Evolutionary conservation across 1,284 basidiomycete genomes (phyloP).

Genomic region (Taiwanofungus camphoratus): DNA sequence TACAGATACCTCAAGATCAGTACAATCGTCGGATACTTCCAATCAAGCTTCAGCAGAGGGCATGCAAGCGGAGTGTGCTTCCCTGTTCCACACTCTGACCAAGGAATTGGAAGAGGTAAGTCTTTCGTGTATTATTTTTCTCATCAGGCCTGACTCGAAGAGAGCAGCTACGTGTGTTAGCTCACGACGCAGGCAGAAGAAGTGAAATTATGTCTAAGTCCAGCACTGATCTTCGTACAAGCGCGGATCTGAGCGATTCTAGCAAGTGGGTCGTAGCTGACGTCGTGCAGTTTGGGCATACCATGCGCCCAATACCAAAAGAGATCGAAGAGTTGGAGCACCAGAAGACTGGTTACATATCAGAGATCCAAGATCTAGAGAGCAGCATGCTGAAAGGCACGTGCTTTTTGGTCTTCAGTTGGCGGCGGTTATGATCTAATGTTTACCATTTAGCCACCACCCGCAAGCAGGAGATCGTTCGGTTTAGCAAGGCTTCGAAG

Average conservation of each 20-base stretch:
- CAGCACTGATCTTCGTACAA: constrained; percentile 31
- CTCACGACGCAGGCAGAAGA: constrained; percentile 26
- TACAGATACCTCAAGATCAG: too few species aligned
- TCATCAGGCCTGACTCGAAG: too few species aligned
- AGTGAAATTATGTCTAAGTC: constrained; percentile 12
- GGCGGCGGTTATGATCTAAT: too few species aligned
- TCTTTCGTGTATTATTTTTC: constrained; percentile 9
- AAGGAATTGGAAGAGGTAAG: constrained; percentile 52
- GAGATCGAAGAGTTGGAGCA: constrained; percentile 49
- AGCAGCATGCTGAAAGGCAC: constrained; percentile 64
- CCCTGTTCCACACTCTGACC: constrained; percentile 37
- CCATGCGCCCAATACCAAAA: constrained; percentile 40
- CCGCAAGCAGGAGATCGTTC: constrained; percentile 66
- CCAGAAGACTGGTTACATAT: constrained; percentile 35
- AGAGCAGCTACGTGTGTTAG: constrained; percentile 41
- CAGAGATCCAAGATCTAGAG: constrained; percentile 48
- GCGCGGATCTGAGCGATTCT: constrained; percentile 39
- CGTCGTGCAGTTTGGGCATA: constrained; percentile 42
- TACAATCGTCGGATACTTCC: too few species aligned
- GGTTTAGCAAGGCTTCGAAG: constrained; percentile 69
- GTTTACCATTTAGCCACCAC: constrained; percentile 48
- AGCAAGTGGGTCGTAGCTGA: constrained; percentile 53
- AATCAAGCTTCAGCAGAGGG: constrained; percentile 49
- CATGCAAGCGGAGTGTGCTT: constrained; percentile 54
- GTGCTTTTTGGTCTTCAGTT: too few species aligned